Evolutionary conservation across 768 basidiomycete genomes (phyloP).

Genomic region (Boletus rufocinnamomeus): DNA sequence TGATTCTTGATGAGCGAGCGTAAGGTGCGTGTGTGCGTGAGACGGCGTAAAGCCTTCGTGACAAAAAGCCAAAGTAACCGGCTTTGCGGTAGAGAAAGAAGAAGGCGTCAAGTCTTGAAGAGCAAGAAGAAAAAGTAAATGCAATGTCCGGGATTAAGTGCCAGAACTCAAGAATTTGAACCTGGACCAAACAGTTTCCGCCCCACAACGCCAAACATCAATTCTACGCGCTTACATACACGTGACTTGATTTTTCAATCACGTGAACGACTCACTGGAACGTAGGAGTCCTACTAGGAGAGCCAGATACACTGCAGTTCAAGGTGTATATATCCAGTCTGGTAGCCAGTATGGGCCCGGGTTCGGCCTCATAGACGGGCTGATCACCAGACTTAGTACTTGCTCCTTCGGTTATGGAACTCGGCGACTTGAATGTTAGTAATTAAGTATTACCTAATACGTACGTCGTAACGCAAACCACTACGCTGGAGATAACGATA

Average conservation of each 20-base stretch:
- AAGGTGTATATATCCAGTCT: too few species aligned
- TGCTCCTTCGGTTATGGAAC: too few species aligned
- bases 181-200: conserved; percentile 22
- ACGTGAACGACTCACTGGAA: conserved; percentile 1
- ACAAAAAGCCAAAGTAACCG: conserved; percentile 35
- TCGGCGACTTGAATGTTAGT: too few species aligned
- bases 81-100: conserved; percentile 24
- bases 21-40: conserved; percentile 33
- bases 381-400: neutral
- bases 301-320: too few species aligned
- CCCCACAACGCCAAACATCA: conserved; percentile 27
- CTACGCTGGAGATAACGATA: too few species aligned
- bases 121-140: conserved; percentile 8
- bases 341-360: too few species aligned
- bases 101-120: conserved; percentile 25
- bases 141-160: conserved; percentile 4
- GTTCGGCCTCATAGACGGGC: too few species aligned
- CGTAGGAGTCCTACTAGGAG: too few species aligned
- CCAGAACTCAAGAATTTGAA: conserved; percentile 10
- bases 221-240: conserved; percentile 17
- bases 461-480: too few species aligned
- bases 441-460: too few species aligned
- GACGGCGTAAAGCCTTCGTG: conserved; percentile 42
- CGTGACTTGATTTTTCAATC: conserved; percentile 23
- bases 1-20: conserved; percentile 21